These are phyloP conservation scores for Colletotrichum tropicale DNA, from an alignment of 2,329 filamentous ascomycete genomes.

Conservation along the genomic window DNA sequence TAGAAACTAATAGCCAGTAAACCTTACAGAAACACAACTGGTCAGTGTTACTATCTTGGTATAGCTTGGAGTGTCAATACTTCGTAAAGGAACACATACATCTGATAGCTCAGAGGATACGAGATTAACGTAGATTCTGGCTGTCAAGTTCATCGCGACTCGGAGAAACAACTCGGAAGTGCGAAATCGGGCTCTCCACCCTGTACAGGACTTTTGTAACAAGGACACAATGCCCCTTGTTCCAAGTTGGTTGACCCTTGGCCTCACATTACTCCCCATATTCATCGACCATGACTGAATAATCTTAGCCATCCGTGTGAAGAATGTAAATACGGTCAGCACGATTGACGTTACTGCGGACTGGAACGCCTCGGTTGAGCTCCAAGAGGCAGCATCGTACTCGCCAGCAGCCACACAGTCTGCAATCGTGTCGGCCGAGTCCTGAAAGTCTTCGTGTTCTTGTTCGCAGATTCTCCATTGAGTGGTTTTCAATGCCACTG, in stretches of 20 bases:
- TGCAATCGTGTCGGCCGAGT: no score
- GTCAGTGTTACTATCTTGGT: no score
- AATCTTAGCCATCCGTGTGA: not conserved
- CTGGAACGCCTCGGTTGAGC: not conserved
- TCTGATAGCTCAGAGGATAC: not conserved
- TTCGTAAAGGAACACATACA: fast-evolving
- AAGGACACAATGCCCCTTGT: not conserved
- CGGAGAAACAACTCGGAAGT: not conserved
- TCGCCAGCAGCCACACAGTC: not conserved
- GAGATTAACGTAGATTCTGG: not conserved
- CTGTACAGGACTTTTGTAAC: fast-evolving
- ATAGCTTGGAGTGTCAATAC: fast-evolving
- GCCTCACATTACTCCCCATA: not conserved
- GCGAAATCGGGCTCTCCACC: not conserved
- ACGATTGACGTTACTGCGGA: not conserved
- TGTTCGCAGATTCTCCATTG: not conserved
- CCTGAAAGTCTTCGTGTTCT: no score
- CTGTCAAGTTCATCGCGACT: not conserved
- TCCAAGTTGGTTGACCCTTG: not conserved
- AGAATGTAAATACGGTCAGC: not conserved
- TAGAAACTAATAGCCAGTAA: not conserved
- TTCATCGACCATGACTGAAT: not conserved
- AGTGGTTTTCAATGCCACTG: not conserved
- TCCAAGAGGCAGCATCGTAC: fast-evolving
- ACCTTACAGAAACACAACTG: not conserved